A percentile compares a stretch with the other conserved stretches of the same genome.
These are phyloP conservation scores for Cyanodermella asteris DNA, from an alignment of 2,329 filamentous ascomycete species.

Conservation along the genomic window DNA sequence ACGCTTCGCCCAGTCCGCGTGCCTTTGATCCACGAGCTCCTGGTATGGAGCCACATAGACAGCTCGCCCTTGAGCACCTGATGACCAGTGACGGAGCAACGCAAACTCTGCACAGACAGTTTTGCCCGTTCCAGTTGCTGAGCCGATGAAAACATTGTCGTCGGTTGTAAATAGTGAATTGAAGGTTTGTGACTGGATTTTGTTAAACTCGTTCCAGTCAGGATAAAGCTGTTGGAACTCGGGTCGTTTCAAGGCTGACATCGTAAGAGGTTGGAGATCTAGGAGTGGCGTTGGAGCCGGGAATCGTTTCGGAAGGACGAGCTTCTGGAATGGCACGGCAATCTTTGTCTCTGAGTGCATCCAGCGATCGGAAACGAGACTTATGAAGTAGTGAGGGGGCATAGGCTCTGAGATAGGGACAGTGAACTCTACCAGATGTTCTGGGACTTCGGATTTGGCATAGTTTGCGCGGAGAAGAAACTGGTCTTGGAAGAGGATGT, in stretches of 20 bases:
- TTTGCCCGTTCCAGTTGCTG: constrained; percentile 89
- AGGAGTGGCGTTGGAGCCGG: constrained; percentile 80
- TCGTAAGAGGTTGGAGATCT: constrained; percentile 75
- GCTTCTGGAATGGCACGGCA: constrained; percentile 82
- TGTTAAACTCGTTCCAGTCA: constrained; percentile 77
- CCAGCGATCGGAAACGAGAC: constrained; percentile 85
- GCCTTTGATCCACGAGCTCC: constrained; percentile 64
- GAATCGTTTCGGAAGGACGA: constrained; percentile 87
- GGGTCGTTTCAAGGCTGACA: constrained; percentile 67
- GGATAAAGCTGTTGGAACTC: constrained; percentile 69
- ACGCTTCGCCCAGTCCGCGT: constrained; percentile 68
- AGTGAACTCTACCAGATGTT: constrained; percentile 89
- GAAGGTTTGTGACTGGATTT: constrained; percentile 92
- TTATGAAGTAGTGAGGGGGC: constrained; percentile 97
- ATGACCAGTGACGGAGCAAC: constrained; percentile 68
- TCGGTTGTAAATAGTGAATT: constrained; percentile 79
- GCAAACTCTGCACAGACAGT: constrained; percentile 93
- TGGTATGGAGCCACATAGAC: constrained; percentile 93
- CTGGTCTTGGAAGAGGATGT: constrained; percentile 84
- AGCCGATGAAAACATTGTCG: constrained; percentile 81
- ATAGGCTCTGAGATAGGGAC: constrained; percentile 93
- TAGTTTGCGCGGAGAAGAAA: constrained; percentile 85
- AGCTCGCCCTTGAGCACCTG: constrained; percentile 48
- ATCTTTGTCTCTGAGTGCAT: constrained; percentile 94
- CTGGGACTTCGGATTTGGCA: constrained; percentile 62